A percentile compares a stretch with the other conserved stretches of the same genome.
These are phyloP conservation scores for Davidsoniella australis DNA, from an alignment of 2,329 filamentous ascomycete species.

Conservation along the genomic window DNA sequence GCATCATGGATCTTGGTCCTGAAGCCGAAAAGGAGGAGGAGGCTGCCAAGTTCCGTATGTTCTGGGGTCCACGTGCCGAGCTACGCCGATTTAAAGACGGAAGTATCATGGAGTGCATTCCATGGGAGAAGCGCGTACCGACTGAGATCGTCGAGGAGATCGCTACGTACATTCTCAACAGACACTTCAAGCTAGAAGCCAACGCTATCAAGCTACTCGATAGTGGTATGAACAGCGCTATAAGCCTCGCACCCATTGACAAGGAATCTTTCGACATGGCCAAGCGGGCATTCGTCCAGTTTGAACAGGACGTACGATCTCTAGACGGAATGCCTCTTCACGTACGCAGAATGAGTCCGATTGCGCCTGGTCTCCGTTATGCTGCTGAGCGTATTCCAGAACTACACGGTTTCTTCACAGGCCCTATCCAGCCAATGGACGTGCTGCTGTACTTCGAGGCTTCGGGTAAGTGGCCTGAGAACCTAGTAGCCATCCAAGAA, in stretches of 20 bases:
- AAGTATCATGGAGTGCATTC: constrained; percentile 77
- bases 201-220: constrained; percentile 36
- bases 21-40: constrained; percentile 71
- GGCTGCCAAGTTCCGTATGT: constrained; percentile 64
- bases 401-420: constrained; percentile 9
- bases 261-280: constrained; percentile 48
- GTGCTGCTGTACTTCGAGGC: constrained; percentile 83
- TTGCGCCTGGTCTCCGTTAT: constrained; percentile 57
- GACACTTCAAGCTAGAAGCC: constrained; percentile 47
- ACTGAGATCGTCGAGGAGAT: constrained; percentile 65
- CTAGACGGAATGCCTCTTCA: constrained; percentile 78
- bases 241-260: constrained; percentile 31
- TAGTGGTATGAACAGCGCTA: constrained; percentile 30
- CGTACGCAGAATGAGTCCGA: constrained; percentile 60
- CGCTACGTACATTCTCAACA: constrained; percentile 48
- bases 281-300: constrained; percentile 49
- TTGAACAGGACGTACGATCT: constrained; percentile 61
- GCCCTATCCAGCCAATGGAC: constrained; percentile 40
- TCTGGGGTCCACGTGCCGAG: constrained; percentile 92
- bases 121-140: constrained; percentile 55
- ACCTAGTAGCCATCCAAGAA: constrained; percentile 75
- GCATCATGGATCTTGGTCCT: constrained; percentile 77
- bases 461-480: constrained; percentile 86
- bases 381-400: constrained; percentile 42
- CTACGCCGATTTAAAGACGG: constrained; percentile 89